A percentile compares a stretch with the other conserved stretches of the same genome.
Conservation (phyloP, 805 yeast genomes). For the Kuraishia piskuri region DNA sequence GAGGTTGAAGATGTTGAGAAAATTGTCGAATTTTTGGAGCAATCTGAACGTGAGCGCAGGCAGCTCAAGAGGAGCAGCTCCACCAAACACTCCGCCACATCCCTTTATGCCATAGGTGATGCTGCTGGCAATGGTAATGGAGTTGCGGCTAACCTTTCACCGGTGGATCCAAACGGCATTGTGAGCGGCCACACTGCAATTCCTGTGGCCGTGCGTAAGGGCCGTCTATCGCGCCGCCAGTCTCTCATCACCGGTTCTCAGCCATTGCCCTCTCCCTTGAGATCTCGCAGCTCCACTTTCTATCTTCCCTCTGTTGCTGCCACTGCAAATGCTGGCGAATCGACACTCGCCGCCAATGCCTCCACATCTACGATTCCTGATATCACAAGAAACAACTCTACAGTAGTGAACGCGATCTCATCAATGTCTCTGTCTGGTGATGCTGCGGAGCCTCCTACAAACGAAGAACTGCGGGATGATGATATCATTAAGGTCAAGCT, state of each 20-base stretch:
- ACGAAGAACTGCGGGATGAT: slow-evolving; percentile 26
- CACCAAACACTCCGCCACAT: slow-evolving; percentile 1
- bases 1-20: slow-evolving; percentile 47
- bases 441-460: slow-evolving; percentile 25
- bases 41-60: slow-evolving; percentile 26
- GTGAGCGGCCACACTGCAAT: not conserved
- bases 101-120: not conserved
- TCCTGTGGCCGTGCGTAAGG: slow-evolving; percentile 10
- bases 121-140: not conserved
- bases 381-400: slow-evolving; percentile 4
- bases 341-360: not conserved
- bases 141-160: not conserved
- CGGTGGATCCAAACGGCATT: not conserved
- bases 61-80: slow-evolving; percentile 6
- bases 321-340: not conserved
- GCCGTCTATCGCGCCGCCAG: slow-evolving; percentile 54
- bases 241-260: slow-evolving; percentile 85
- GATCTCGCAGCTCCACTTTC: slow-evolving; percentile 33
- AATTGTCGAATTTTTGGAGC: slow-evolving; percentile 36
- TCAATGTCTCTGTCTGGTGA: slow-evolving; percentile 27
- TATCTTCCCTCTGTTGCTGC: slow-evolving; percentile 7
- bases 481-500: slow-evolving; percentile 72
- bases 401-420: slow-evolving; percentile 27
- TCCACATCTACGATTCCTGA: slow-evolving; percentile 7
- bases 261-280: slow-evolving; percentile 83